Conservation (phyloP, 257 asterid species). For the Penstemon barbatus region DNA sequence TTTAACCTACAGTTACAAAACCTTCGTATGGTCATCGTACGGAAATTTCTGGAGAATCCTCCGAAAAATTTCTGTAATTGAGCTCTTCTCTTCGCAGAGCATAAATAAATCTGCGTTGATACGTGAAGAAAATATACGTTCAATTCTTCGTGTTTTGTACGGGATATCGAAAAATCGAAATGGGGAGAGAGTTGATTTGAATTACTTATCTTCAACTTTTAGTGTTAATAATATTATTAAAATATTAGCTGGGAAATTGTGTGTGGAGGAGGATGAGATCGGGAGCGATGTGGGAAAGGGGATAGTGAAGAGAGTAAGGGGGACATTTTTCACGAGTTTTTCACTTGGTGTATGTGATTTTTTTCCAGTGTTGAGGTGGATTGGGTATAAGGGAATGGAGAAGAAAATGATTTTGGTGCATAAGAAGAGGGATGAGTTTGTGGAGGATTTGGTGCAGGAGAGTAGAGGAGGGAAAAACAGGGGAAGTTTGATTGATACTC, state of each 20-base stretch:
- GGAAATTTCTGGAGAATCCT: conserved; percentile 50
- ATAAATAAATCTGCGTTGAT: conserved; percentile 37
- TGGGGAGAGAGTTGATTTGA: conserved; percentile 36
- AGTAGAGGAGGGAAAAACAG: conserved; percentile 18
- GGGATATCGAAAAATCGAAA: not conserved
- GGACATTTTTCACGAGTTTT: conserved; percentile 21
- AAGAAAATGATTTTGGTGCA: conserved; percentile 30
- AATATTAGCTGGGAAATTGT: conserved; percentile 37
- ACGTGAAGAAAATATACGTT: conserved; percentile 37
- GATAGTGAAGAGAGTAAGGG: conserved; percentile 31
- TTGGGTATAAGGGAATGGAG: conserved; percentile 57
- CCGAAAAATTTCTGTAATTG: conserved; percentile 39
- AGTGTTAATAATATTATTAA: conserved; percentile 42
- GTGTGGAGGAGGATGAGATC: conserved; percentile 39
- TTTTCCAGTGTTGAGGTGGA: conserved; percentile 56
- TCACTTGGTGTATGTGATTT: conserved; percentile 45
- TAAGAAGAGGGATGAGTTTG: conserved; percentile 41
- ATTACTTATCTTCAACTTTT: conserved; percentile 26
- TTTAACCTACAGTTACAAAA: conserved; percentile 38
- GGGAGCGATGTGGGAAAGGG: conserved; percentile 39
- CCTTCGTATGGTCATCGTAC: conserved; percentile 35
- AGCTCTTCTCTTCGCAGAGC: conserved; percentile 44
- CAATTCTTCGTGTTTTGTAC: conserved; percentile 26
- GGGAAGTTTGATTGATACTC: conserved; percentile 31
- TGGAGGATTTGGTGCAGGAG: conserved; percentile 39